phyloP scores from a whole-genome alignment of 2,329 filamentous ascomycete species.

The Scopulariopsis brevicaulis region DNA sequence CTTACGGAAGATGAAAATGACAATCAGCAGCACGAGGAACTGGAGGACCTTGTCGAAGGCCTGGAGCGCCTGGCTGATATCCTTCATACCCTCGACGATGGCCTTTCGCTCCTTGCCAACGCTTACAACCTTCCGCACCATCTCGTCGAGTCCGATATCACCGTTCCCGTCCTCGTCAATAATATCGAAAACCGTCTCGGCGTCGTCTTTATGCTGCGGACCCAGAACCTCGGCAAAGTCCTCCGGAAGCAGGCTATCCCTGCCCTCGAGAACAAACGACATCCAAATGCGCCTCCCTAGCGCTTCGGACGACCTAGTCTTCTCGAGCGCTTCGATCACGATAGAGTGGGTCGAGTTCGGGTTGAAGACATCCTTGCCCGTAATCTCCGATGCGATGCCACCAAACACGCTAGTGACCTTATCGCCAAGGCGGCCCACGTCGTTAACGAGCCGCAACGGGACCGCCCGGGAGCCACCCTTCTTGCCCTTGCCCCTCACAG shows the following conservation, averaged over 20 bases:
- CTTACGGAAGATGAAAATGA: slow-evolving; percentile 72
- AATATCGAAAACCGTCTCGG: slow-evolving; percentile 71
- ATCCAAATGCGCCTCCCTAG: slow-evolving; percentile 93
- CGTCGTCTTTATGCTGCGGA: slow-evolving; percentile 58
- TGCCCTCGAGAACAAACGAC: slow-evolving; percentile 90
- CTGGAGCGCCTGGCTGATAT: slow-evolving; percentile 87
- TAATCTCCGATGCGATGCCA: slow-evolving; percentile 87
- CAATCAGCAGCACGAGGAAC: slow-evolving; percentile 68
- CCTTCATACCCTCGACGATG: slow-evolving; percentile 88
- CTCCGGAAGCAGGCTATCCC: slow-evolving; percentile 65
- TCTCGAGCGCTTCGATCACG: slow-evolving; percentile 80
- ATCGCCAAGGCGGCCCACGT: slow-evolving; percentile 74
- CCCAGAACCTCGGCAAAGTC: slow-evolving; percentile 87
- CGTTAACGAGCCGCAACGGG: slow-evolving; percentile 68
- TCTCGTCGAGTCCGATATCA: slow-evolving; percentile 90
- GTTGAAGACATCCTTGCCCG: slow-evolving; percentile 92
- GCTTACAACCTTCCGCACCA: slow-evolving; percentile 78
- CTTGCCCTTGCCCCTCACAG: slow-evolving; percentile 42
- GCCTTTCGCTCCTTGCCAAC: slow-evolving; percentile 79
- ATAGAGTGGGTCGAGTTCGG: slow-evolving; percentile 82
- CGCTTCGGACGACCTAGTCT: slow-evolving; percentile 75
- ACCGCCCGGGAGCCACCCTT: slow-evolving; percentile 48
- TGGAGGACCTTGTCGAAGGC: slow-evolving; percentile 82
- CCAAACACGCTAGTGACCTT: slow-evolving; percentile 91
- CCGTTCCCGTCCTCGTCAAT: slow-evolving; percentile 85